Base-by-base conservation (phyloP, 1,139 yeast genomes). In the Saccharomyces hybrid region DNA sequence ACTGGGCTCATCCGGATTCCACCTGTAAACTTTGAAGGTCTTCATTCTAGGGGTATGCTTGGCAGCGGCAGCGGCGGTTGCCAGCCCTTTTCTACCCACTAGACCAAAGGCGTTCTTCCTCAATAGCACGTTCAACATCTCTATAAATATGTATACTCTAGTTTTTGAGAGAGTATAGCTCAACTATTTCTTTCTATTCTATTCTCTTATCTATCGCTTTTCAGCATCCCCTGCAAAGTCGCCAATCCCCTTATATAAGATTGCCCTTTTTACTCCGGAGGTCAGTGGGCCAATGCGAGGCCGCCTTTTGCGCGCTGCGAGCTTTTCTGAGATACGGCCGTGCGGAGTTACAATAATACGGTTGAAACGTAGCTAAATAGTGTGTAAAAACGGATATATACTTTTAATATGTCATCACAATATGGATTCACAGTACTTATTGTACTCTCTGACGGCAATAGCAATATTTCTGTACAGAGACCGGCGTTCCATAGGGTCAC, bases 1-100 rank as follows among this genome's bases (percentile, higher is more conserved):
- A 66, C 88, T 93, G 54, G 99, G 99, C 57, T 89, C 82, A 71
- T 93, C 99, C 56, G 99, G 99, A 70, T 88, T 88, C 98, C 99
- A 93, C 78, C 99, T 84, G 80, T 93, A 93, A 66, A 93, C 84
- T 72, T 91, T 89, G 75, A 93, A 90, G 53, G 85, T 83, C 78
- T 93, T 93, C 65, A 86, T 61, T 62, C 85, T 79, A 56, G 86
- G 83, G 7, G 77, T 70, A 34, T 34, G 42, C 9, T n/a, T 38
- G 8, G 47, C 26, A 29, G 21, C 44, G 47, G 66, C 70, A 7
- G 69, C 65, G n/a, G 75, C 64, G n/a, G 64, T 62, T 19, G 71
- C 70, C 55, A 68, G 52, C 16, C 67, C 63, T 56, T 70, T 66
- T 51, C 58, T 63, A 9, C 59, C 44, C 16, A 61, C 47, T n/a